Percentiles rank a stretch among this genome's conserved stretches.
phyloP scores from a whole-genome alignment of 169 alveolate genomes.

The Eimeria sp. region DNA sequence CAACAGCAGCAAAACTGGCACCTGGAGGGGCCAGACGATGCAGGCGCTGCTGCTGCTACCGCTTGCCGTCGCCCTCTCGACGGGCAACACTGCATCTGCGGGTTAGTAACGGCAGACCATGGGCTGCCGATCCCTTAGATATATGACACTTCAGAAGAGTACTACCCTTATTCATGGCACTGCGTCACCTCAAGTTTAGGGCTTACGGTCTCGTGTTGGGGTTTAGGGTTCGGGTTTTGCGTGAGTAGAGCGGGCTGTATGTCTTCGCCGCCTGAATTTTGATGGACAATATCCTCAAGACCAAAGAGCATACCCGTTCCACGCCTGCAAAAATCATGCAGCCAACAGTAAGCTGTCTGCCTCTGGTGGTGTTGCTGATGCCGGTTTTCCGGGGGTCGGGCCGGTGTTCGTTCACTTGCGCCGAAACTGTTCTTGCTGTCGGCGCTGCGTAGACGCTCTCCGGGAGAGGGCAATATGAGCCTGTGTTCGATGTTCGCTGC shows the following conservation, averaged over 20 bases:
- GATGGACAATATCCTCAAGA: slow-evolving; percentile 66
- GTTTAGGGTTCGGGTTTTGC: slow-evolving; percentile 7
- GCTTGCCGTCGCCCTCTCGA: slow-evolving; percentile 7
- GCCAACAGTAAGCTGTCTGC: slow-evolving; percentile 37
- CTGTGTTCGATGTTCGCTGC: neutral
- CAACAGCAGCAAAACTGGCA: slow-evolving; percentile 23
- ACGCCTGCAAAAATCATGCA: slow-evolving; percentile 49
- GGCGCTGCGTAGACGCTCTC: neutral
- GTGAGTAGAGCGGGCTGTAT: slow-evolving; percentile 21
- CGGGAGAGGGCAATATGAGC: neutral
- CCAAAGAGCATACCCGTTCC: slow-evolving; percentile 25
- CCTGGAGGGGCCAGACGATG: slow-evolving; percentile 31
- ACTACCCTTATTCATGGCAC: neutral
- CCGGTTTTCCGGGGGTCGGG: neutral
- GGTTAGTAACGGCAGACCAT: slow-evolving; percentile 3
- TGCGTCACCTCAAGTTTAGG: neutral
- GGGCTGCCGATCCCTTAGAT: neutral
- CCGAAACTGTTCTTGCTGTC: neutral
- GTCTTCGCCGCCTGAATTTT: slow-evolving; percentile 63
- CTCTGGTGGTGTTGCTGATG: neutral
- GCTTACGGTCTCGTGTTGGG: neutral
- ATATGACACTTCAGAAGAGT: neutral
- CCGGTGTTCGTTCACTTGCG: neutral
- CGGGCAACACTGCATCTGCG: slow-evolving; percentile 5
- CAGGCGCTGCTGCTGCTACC: slow-evolving; percentile 35